Evolutionary conservation across 768 basidiomycete genomes (phyloP), one percentile per base, ranked within the genome.

Genomic region (Naganishia randhawae): DNA sequence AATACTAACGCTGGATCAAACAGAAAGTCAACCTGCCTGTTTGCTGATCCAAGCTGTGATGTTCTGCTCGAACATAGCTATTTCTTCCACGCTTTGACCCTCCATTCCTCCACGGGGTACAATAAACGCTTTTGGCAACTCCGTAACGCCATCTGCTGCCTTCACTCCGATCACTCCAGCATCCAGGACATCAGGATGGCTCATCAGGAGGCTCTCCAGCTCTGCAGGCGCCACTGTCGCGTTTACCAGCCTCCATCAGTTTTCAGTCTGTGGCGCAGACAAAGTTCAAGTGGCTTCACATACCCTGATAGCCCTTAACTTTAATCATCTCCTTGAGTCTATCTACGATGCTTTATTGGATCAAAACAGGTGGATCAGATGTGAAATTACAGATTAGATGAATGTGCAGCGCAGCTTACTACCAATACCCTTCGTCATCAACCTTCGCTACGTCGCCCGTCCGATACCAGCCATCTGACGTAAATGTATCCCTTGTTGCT

Each of bases 171-270:
- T 88, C 19, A 95, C 92, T 9, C 87, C 91, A 0, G 84, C 84
- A 73, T 96, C 92, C 2, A 86, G 86, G 19, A 95, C 82, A 0
- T 88, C 85, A 0, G 88, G 87, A 73, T 92, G 89, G 7, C 85
- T 85, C 19, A 92, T 79, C 0, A 93, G 83, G 0, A 91, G 81
- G 39, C 85, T 84, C 73, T 94, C 92, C 5, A 94, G 83, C 73
- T 92, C 91, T 0, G 92, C 91, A 0, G 91, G 91, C 3, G 92
- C 86, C n/a, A 93, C 91, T 90, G 69, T 16, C 25, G 27, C n/a
- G 50, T 29, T 25, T 65, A 25, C 45, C 17, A 42, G 41, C 16
- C n/a, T 7, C n/a, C n/a, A n/a, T n/a, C n/a, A n/a, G n/a, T n/a
- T n/a, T n/a, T n/a, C n/a, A n/a, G n/a, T n/a, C n/a, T n/a, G n/a